Percentiles rank a stretch among this genome's conserved stretches.
Conservation (phyloP, 805 yeast species). For the Cyberlindnera amylophila region DNA sequence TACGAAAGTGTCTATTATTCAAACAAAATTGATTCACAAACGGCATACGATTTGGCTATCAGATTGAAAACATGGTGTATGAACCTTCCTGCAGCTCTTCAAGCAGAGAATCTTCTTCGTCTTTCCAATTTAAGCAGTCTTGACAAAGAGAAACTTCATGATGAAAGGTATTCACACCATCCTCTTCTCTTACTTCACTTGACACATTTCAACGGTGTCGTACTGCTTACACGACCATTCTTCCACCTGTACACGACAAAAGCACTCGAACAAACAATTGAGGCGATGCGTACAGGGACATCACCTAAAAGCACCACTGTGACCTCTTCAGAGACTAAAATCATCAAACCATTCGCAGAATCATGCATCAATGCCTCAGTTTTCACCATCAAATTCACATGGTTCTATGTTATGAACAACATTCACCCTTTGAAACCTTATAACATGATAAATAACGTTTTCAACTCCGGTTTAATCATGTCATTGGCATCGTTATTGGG, state of each 20-base stretch:
- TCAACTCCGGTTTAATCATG: no score
- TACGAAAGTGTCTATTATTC: conserved; percentile 32
- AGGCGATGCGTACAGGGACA: no score
- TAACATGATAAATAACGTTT: no score
- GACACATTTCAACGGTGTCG: conserved; percentile 34
- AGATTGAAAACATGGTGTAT: conserved; percentile 24
- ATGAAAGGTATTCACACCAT: conserved; percentile 21
- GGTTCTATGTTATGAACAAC: conserved; percentile 27
- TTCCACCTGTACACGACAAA: no score
- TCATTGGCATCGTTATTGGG: no score
- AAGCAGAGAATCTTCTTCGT: no score
- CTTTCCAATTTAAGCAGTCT: conserved; percentile 30
- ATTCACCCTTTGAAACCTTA: conserved; percentile 36
- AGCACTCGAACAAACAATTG: no score
- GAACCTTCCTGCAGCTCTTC: no score
- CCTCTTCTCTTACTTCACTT: conserved; percentile 32
- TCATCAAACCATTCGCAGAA: conserved; percentile 15
- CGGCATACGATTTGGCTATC: conserved; percentile 34
- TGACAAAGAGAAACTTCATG: conserved; percentile 27
- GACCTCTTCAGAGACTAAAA: conserved; percentile 16
- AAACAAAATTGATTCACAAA: conserved; percentile 30
- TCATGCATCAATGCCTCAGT: conserved; percentile 36
- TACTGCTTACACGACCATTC: conserved; percentile 40
- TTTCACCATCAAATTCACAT: conserved; percentile 33
- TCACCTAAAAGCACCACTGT: no score